phyloP scores from a whole-genome alignment of 495 filamentous ascomycete genomes.

The Penicillium coffeae region DNA sequence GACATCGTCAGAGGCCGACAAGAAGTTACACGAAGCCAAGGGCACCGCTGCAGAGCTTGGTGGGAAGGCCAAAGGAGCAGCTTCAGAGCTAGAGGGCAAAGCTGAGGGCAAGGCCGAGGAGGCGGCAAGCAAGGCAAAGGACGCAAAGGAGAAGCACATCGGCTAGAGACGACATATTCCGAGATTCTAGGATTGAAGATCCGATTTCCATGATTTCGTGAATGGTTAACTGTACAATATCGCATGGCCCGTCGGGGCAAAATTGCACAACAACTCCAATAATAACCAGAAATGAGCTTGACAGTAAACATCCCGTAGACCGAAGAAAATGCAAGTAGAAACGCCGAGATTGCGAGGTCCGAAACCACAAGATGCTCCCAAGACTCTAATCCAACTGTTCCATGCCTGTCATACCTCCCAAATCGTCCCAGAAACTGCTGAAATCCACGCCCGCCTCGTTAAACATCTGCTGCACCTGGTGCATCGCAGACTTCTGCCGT shows the following conservation, averaged over 20 bases:
- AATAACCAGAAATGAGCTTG: not conserved
- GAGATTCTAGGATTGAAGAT: not conserved
- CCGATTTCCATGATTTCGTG: not conserved
- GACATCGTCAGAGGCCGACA: conserved; percentile 34
- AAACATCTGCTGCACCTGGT: conserved; percentile 66
- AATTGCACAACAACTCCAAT: not conserved
- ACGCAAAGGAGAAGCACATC: not conserved
- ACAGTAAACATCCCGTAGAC: not conserved
- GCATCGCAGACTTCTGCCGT: conserved; percentile 59
- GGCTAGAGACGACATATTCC: not conserved
- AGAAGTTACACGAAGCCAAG: conserved; percentile 35
- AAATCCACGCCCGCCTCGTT: conserved; percentile 68
- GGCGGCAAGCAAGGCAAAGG: conserved; percentile 35
- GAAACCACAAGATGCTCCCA: no score
- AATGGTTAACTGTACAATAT: not conserved
- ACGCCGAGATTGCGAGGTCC: not conserved
- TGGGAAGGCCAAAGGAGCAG: conserved; percentile 39
- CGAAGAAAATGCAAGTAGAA: not conserved
- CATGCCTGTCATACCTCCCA: conserved; percentile 63
- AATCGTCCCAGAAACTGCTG: conserved; percentile 66
- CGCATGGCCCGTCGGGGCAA: conserved; percentile 19
- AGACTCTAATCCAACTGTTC: conserved; percentile 18
- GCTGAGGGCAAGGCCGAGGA: conserved; percentile 43
- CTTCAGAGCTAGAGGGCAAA: conserved; percentile 34
- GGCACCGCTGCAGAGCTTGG: conserved; percentile 39